Evolutionary conservation across 345 rosid genomes (phyloP).

Genomic region (Moricandia arvensis): DNA sequence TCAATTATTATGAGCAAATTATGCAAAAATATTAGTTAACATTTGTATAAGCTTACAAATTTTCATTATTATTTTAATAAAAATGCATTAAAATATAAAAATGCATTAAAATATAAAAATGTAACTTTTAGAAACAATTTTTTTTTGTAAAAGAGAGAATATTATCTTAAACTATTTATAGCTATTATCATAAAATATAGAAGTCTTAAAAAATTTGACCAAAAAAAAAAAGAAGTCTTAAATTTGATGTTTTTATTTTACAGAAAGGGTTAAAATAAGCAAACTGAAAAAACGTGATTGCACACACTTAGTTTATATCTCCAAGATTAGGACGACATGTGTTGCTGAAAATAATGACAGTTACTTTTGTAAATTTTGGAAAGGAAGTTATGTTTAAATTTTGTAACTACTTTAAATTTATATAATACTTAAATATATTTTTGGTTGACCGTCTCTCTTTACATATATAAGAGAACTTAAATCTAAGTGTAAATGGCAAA

Average conservation of each 20-base stretch:
- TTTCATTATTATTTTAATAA: too few relatives aligned
- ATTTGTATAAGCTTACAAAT: too few relatives aligned
- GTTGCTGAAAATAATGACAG: not conserved
- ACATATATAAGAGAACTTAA: not conserved
- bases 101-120: too few relatives aligned
- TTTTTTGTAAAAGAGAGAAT: too few relatives aligned
- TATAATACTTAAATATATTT: not conserved
- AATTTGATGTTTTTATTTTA: not conserved
- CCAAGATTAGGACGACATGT: not conserved
- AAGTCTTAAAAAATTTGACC: not conserved
- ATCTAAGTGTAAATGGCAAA: not conserved
- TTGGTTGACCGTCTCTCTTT: not conserved
- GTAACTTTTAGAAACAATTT: too few relatives aligned
- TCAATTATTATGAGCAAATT: too few relatives aligned
- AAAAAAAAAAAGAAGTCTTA: not conserved
- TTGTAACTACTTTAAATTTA: too few relatives aligned
- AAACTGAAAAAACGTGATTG: not conserved
- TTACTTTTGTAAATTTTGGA: not conserved
- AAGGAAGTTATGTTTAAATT: too few relatives aligned
- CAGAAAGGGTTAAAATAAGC: not conserved
- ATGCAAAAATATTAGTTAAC: too few relatives aligned
- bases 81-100: too few relatives aligned
- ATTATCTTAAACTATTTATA: too few relatives aligned
- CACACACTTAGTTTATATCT: not conserved
- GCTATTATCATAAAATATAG: not conserved